Evolutionary conservation across 345 rosid species (phyloP).

Genomic region (Salix suchowensis): DNA sequence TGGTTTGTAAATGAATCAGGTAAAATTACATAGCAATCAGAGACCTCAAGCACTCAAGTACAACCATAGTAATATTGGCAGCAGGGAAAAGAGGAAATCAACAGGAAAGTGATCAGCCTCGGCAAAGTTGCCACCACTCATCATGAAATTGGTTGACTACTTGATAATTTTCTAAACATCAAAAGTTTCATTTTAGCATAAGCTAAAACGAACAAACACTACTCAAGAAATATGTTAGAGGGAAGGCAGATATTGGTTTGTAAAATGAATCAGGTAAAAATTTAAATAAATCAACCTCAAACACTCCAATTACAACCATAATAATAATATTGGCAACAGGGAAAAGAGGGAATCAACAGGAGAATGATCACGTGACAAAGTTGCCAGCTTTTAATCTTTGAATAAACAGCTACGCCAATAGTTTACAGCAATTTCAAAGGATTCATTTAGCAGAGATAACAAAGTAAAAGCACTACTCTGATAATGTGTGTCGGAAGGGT

Average conservation of each 20-base stretch:
- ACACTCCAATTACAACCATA: not conserved
- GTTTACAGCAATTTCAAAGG: no score
- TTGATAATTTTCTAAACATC: not conserved
- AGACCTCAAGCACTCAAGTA: not conserved
- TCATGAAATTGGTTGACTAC: no score
- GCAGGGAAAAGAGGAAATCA: constrained; percentile 49
- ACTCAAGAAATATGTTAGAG: not conserved
- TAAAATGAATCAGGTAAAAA: not conserved
- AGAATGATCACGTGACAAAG: constrained; percentile 44
- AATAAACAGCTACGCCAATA: not conserved
- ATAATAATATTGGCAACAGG: constrained; percentile 47
- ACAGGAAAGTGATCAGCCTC: constrained; percentile 38
- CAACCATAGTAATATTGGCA: constrained; percentile 29
- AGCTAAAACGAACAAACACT: not conserved
- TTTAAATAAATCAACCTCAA: not conserved
- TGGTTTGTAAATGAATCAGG: not conserved
- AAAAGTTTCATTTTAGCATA: not conserved
- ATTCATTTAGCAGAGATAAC: not conserved
- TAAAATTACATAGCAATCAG: no score
- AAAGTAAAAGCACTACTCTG: not conserved
- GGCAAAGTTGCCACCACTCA: constrained; percentile 39
- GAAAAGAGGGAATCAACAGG: constrained; percentile 39
- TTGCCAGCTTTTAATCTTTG: constrained; percentile 17
- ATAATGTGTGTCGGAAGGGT: not conserved
- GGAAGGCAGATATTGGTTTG: not conserved